Evolutionary conservation across 495 filamentous ascomycete species (phyloP).

Genomic region (Rhypophila decipiens): DNA sequence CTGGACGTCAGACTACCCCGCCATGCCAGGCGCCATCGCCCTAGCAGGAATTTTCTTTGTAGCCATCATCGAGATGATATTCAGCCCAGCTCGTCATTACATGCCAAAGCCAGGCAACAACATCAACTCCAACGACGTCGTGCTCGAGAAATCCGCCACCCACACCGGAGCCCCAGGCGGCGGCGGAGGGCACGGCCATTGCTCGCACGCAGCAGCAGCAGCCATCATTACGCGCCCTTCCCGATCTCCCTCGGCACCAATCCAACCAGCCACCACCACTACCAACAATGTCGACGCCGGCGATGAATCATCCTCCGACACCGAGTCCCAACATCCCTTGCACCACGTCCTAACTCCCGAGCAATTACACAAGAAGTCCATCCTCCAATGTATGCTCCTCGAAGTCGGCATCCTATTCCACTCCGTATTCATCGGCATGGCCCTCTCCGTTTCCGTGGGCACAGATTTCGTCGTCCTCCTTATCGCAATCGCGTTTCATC

Average conservation of each 20-base stretch:
- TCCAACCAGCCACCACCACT: slow-evolving; percentile 4
- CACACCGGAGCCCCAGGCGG: not conserved
- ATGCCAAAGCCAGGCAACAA: slow-evolving; percentile 5
- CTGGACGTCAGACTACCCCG: slow-evolving; percentile 66
- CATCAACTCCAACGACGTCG: no score
- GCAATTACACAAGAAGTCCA: slow-evolving; percentile 47
- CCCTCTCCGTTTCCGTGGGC: slow-evolving; percentile 68
- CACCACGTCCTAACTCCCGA: slow-evolving; percentile 26
- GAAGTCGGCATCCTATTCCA: slow-evolving; percentile 84
- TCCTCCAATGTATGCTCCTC: slow-evolving; percentile 72
- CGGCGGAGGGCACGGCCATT: slow-evolving; percentile 9
- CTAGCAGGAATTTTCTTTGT: slow-evolving; percentile 71
- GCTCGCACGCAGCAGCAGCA: slow-evolving; percentile 8
- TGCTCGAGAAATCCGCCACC: not conserved
- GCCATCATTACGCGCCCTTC: slow-evolving; percentile 10
- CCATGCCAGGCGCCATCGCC: slow-evolving; percentile 72
- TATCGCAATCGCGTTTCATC: slow-evolving; percentile 76
- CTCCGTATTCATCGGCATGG: slow-evolving; percentile 84
- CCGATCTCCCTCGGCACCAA: not conserved
- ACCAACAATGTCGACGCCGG: no score
- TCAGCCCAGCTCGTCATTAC: slow-evolving; percentile 44
- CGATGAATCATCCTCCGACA: slow-evolving; percentile 17
- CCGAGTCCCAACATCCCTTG: slow-evolving; percentile 11
- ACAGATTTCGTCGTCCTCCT: slow-evolving; percentile 72
- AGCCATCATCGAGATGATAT: slow-evolving; percentile 66